phyloP scores from a whole-genome alignment of 306 rosid genomes.

The Dalbergia cochinchinensis region DNA sequence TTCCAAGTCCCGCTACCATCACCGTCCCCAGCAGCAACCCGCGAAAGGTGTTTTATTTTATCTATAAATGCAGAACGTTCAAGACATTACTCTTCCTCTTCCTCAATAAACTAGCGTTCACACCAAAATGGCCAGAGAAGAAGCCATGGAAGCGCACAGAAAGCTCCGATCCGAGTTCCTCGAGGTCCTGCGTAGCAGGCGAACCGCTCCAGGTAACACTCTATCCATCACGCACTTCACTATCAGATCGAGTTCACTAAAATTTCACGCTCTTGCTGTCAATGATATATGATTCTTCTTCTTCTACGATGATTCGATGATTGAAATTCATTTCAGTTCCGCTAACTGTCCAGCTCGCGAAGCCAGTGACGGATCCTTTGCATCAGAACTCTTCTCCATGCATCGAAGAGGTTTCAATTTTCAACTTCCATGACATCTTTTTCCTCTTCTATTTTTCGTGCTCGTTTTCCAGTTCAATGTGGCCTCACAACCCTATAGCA shows the following conservation, averaged over 20 bases:
- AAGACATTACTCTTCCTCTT: no score
- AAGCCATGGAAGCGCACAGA: conserved; percentile 43
- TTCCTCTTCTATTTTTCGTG: not conserved
- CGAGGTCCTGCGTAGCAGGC: conserved; percentile 57
- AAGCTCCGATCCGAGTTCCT: conserved; percentile 68
- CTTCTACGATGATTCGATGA: not conserved
- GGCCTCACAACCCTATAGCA: conserved; percentile 15
- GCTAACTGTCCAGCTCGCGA: conserved; percentile 55
- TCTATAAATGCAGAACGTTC: conserved; percentile 36
- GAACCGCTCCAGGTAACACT: conserved; percentile 58
- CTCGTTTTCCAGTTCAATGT: conserved; percentile 7
- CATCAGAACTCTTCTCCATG: conserved; percentile 59
- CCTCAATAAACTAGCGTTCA: conserved; percentile 8
- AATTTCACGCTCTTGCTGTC: not conserved
- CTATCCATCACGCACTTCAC: not conserved
- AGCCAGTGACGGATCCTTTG: conserved; percentile 64
- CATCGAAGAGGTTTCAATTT: conserved; percentile 60
- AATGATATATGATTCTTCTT: not conserved
- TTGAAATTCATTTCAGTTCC: conserved; percentile 61
- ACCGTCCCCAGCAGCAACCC: conserved; percentile 7
- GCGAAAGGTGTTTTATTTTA: conserved; percentile 11
- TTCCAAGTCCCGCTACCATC: not conserved
- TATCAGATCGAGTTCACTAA: not conserved
- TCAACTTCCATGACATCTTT: not conserved
- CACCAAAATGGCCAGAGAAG: conserved; percentile 52